Conservation (phyloP, 495 filamentous ascomycete species). For the Trichoderma parareesei region DNA sequence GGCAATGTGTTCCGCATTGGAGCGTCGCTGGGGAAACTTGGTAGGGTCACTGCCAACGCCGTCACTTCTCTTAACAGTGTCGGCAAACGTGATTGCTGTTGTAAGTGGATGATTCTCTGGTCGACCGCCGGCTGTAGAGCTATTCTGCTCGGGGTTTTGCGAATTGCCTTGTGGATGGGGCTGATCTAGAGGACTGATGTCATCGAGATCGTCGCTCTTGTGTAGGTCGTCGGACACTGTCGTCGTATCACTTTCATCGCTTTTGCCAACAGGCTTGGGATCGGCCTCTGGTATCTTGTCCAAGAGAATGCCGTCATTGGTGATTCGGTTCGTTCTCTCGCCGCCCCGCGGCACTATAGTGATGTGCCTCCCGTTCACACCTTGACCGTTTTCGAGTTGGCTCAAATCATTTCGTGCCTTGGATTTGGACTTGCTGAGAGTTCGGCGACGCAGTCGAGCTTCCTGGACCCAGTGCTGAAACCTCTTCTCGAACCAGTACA, state of each 20-base stretch:
- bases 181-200: background rate
- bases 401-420: constrained; percentile 38
- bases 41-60: constrained; percentile 27
- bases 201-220: background rate
- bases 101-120: constrained; percentile 6
- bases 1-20: constrained; percentile 71
- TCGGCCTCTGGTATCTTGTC: constrained; percentile 20
- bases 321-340: constrained; percentile 33
- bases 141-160: background rate
- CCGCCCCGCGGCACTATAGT: constrained; percentile 56
- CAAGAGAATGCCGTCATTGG: constrained; percentile 39
- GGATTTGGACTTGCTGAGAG: constrained; percentile 40
- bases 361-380: constrained; percentile 65
- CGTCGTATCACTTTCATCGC: constrained; percentile 12
- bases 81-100: constrained; percentile 54
- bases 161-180: background rate
- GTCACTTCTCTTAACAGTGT: constrained; percentile 46
- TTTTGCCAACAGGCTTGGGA: constrained; percentile 8
- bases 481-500: constrained; percentile 97
- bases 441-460: constrained; percentile 32
- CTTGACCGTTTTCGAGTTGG: constrained; percentile 44
- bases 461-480: constrained; percentile 52
- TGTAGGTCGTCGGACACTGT: constrained; percentile 7
- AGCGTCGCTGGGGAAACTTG: constrained; percentile 45
- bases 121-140: background rate